Conservation (phyloP, 2,329 filamentous ascomycete species). For the Penicillium polonicum region DNA sequence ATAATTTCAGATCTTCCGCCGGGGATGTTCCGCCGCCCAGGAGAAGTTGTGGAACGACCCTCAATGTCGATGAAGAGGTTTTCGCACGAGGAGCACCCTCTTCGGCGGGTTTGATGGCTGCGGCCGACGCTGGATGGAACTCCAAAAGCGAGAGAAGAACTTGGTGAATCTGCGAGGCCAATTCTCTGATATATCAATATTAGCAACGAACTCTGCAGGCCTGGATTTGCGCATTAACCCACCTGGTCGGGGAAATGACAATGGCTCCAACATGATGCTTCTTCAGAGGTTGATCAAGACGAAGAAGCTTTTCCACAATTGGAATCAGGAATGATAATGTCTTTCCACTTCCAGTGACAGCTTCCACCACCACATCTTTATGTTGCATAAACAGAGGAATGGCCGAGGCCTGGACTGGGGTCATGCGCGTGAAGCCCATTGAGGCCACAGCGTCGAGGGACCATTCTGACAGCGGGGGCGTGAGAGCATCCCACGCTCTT, state of each 20-base stretch:
- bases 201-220: neutral
- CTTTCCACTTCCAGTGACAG: constrained; percentile 88
- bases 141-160: constrained; percentile 74
- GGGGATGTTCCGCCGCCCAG: constrained; percentile 80
- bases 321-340: constrained; percentile 84
- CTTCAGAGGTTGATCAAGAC: constrained; percentile 77
- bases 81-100: constrained; percentile 39
- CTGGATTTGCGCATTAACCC: constrained; percentile 12
- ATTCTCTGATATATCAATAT: constrained; percentile 58
- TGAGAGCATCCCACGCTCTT: constrained; percentile 67
- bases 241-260: constrained; percentile 80
- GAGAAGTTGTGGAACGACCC: constrained; percentile 79
- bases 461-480: constrained; percentile 74
- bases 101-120: constrained; percentile 43
- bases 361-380: constrained; percentile 91
- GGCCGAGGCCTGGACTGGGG: constrained; percentile 89
- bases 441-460: constrained; percentile 76
- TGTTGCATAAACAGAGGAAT: constrained; percentile 85
- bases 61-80: constrained; percentile 51
- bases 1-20: constrained; percentile 81
- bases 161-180: constrained; percentile 84
- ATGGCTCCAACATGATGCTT: constrained; percentile 88
- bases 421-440: constrained; percentile 86
- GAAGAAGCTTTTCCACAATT: constrained; percentile 76
- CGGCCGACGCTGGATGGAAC: constrained; percentile 77